Base-by-base conservation (phyloP, 495 filamentous ascomycete species). In the Penicillium crystallinum region DNA sequence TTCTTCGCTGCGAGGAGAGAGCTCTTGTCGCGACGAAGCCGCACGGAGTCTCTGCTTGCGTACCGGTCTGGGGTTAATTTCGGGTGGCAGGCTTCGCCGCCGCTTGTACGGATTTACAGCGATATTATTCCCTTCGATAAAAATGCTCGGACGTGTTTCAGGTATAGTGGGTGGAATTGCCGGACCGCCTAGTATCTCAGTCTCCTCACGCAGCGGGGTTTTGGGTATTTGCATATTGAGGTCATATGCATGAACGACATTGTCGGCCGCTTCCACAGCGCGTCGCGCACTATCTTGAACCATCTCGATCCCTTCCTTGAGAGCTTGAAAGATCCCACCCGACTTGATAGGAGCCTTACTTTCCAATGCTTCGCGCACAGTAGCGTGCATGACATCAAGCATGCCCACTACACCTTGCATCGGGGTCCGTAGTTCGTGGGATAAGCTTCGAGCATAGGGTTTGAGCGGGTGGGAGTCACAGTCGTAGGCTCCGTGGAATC, bases 361-460 rank as follows among this genome's bases (percentile, higher is more conserved):
- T 53, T 82, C 79, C 23, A 83, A 78, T 5, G 84, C 84, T 59
- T 91, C 87, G 29, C 86, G 73, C 7, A 90, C 83, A 2, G 83
- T 89, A 9, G 86, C 83, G 61, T 89, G 84, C 87, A 91, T 90
- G 40, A 91, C 84, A 71, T 91, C 88, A 25, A 91, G 70, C 87
- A 90, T 90, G 5, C 88, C 88, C 6, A 91, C 86, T 31, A 91
- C 85, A 15, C 88, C 88, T 64, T 91, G 88, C 88, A 91, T 91
- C 1, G 88, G 88, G 9, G 88, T 91, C 49, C 88, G 77, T 15
- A 91, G 69, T 65, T 91, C 88, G 56, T 91, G 88, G 1, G 88
- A 91, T 47, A 91, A 66, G 59, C 84, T 89, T 53, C 85, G 78
- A 21, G 88, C 88, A 64, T 88, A 91, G 3, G 88, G 86, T 64